Percentiles rank a stretch among this genome's conserved stretches.
Conservation (phyloP, 2,329 filamentous ascomycete genomes). For the Akanthomyces dipterigenus region DNA sequence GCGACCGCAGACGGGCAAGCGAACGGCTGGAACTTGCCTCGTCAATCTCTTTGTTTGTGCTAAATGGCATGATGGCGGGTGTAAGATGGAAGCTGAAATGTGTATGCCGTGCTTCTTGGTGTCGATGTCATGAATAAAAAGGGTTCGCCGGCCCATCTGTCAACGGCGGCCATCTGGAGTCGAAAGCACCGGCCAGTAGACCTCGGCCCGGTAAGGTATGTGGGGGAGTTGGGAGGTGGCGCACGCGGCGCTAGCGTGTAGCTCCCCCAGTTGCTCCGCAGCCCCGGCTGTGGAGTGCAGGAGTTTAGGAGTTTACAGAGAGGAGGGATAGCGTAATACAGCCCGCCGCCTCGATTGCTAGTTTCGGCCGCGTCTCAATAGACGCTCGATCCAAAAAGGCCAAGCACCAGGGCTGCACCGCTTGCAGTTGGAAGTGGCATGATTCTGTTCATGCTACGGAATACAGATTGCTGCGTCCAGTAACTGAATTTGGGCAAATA, state of each 20-base stretch:
- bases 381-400: too few relatives aligned
- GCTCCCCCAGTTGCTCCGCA: constrained; percentile 3
- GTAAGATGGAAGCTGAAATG: background rate
- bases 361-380: too few relatives aligned
- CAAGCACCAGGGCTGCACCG: too few relatives aligned
- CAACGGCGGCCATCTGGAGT: background rate
- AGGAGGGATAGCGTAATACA: background rate
- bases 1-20: background rate
- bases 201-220: background rate
- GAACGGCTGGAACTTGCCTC: background rate
- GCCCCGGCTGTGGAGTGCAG: background rate
- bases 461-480: too few relatives aligned
- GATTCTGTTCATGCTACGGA: too few relatives aligned
- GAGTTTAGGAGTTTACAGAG: background rate
- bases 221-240: background rate
- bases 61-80: constrained; percentile 20
- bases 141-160: background rate
- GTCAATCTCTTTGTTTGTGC: constrained; percentile 6
- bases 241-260: background rate
- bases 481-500: too few relatives aligned
- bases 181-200: background rate
- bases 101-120: background rate
- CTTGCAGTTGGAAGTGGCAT: too few relatives aligned
- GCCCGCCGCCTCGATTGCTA: background rate
- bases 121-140: background rate